A percentile compares a stretch with the other conserved stretches of the same genome.
These are phyloP conservation scores for Raffaelea deltoideospora DNA, from an alignment of 2,329 filamentous ascomycete species.

Conservation along the genomic window DNA sequence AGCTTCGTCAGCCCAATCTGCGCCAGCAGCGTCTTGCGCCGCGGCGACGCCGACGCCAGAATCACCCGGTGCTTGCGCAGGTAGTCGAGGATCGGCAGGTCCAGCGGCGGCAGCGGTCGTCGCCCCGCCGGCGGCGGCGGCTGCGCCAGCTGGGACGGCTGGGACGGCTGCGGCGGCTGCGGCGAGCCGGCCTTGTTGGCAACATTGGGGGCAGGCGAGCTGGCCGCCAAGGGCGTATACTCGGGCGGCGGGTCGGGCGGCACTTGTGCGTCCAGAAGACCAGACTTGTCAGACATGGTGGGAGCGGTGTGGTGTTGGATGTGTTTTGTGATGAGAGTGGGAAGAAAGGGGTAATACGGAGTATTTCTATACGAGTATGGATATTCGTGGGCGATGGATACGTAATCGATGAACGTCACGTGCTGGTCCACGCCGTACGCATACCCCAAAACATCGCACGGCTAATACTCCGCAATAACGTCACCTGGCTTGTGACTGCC, in stretches of 20 bases:
- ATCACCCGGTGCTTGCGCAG: slow-evolving; percentile 71
- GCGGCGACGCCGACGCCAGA: slow-evolving; percentile 78
- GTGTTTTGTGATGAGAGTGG: too few relatives aligned
- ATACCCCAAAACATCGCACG: too few relatives aligned
- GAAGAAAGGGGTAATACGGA: too few relatives aligned
- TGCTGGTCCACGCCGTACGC: too few relatives aligned
- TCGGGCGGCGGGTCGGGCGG: slow-evolving; percentile 28
- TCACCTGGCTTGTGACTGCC: too few relatives aligned
- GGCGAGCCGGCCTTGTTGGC: slow-evolving; percentile 6
- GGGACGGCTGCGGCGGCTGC: slow-evolving; percentile 11
- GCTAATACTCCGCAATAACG: too few relatives aligned
- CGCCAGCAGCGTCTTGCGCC: slow-evolving; percentile 65
- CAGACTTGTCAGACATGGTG: slow-evolving; percentile 4
- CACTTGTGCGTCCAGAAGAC: slow-evolving; percentile 1
- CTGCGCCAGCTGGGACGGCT: neutral
- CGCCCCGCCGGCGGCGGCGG: slow-evolving; percentile 16
- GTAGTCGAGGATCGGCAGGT: slow-evolving; percentile 63
- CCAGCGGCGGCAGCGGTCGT: slow-evolving; percentile 49
- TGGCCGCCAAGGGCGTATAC: slow-evolving; percentile 18
- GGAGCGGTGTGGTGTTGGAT: too few relatives aligned
- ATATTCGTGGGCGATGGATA: too few relatives aligned
- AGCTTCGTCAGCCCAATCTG: slow-evolving; percentile 66
- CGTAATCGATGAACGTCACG: too few relatives aligned
- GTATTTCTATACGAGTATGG: neutral
- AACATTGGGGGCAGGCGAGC: too few relatives aligned